A percentile compares a stretch with the other conserved stretches of the same genome.
Conservation (phyloP, 2,329 filamentous ascomycete species). For the Phialophora chinensis region DNA sequence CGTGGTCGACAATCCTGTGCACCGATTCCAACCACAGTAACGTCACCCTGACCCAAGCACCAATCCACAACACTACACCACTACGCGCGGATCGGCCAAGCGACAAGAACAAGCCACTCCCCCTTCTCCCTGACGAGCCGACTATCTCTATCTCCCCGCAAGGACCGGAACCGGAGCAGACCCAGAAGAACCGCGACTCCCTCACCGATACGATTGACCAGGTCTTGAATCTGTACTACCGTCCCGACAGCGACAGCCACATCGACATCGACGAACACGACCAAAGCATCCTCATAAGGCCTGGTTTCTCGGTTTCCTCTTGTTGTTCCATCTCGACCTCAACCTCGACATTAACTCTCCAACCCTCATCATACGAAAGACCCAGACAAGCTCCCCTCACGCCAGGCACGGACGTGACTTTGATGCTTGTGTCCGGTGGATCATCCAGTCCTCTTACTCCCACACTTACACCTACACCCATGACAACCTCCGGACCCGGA, state of each 20-base stretch:
- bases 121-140: slow-evolving; percentile 1
- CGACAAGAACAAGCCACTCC: slow-evolving; percentile 3
- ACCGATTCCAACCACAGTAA: background rate
- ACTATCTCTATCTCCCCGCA: too few relatives aligned
- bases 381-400: background rate
- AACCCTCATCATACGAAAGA: background rate
- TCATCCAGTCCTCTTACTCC: background rate
- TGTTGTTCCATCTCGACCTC: background rate
- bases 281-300: background rate
- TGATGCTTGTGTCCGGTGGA: background rate
- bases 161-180: background rate
- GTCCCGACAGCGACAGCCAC: background rate
- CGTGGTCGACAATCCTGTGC: slow-evolving; percentile 1
- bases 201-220: slow-evolving; percentile 4
- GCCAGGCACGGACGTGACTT: background rate
- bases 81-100: background rate
- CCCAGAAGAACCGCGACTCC: background rate
- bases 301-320: background rate
- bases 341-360: background rate
- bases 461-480: too few relatives aligned
- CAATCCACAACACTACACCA: background rate
- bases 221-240: background rate
- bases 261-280: background rate
- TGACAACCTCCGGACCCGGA: too few relatives aligned
- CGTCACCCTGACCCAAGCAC: background rate